phyloP scores from a whole-genome alignment of 768 basidiomycete species.

The Obba rivulosa region DNA sequence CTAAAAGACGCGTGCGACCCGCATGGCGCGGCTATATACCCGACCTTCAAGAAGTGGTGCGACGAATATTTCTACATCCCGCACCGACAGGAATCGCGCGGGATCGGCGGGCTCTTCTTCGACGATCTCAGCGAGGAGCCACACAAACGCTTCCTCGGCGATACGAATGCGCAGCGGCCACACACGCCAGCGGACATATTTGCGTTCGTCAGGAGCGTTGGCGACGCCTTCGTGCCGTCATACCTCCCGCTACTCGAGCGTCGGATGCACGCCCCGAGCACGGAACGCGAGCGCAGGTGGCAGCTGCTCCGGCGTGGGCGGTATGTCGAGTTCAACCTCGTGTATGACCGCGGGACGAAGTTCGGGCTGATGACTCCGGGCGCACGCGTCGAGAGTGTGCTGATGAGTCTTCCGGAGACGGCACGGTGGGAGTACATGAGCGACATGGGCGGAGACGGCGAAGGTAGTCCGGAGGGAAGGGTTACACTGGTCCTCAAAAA shows the following conservation, averaged over 20 bases:
- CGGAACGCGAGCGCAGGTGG: constrained; percentile 78
- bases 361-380: constrained; percentile 60
- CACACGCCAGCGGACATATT: constrained; percentile 67
- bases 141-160: constrained; percentile 56
- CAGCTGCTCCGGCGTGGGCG: constrained; percentile 87
- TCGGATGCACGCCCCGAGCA: constrained; percentile 49
- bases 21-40: constrained; percentile 65
- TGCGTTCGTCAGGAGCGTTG: constrained; percentile 62
- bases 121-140: constrained; percentile 76
- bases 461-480: constrained; percentile 41
- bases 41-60: constrained; percentile 89
- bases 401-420: constrained; percentile 60
- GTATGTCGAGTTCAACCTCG: constrained; percentile 82
- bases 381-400: constrained; percentile 56
- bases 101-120: constrained; percentile 94
- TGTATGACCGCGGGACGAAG: constrained; percentile 66
- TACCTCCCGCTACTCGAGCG: constrained; percentile 81
- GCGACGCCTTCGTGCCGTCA: constrained; percentile 80
- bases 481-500: constrained; percentile 44
- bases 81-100: constrained; percentile 81
- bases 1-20: constrained; percentile 72
- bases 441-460: constrained; percentile 45
- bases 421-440: constrained; percentile 68
- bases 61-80: constrained; percentile 95
- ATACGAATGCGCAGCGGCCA: constrained; percentile 38